Evolutionary conservation across 495 filamentous ascomycete species (phyloP), one percentile per base, ranked within the genome.

Genomic region (Thozetella sp.): DNA sequence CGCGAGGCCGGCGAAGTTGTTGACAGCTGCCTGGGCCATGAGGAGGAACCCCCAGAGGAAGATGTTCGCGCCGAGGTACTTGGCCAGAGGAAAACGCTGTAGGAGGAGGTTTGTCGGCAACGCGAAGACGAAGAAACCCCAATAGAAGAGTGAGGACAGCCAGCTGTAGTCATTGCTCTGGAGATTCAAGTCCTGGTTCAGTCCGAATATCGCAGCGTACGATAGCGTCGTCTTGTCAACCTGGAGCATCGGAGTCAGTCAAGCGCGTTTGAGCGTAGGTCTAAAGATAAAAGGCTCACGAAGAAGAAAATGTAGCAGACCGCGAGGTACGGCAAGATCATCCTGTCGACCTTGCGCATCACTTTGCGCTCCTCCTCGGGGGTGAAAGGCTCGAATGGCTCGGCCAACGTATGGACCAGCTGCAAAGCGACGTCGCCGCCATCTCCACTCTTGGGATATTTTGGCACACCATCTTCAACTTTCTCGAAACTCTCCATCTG

Each of bases 281-380:
- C 6, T 6, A 6, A 37, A 37, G 6, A 15, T 37, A 48, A n/a
- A 19, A n/a, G 6, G 20, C 43, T 48, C 20, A 48, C 9, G 3
- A 48, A 86, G 55, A 86, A 86, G 64, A 86, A 87, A 0, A 77
- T 77, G 68, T 85, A 86, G 53, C 80, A 87, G 37, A 86, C 78
- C 1, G 77, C 80, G 22, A 87, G 64, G 63, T 78, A 79, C 25
- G 61, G 61, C 3, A 63, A 46, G 37, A 63, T 63, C 57, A 63
- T 63, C 19, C 55, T 22, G 46, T 63, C 61, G 23, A 60, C 59
- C 55, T 48, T 48, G 9, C 43, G 43, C n/a, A 13, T 48, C 9
- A 48, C 43, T n/a, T 19, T 48, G 9, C 43, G n/a, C n/a, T 20
- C 43, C 15, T 37, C 30, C 15, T 37, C 43, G 43, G n/a, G 11